Evolutionary conservation across 2,329 filamentous ascomycete species (phyloP), one percentile per base, ranked within the genome.

Genomic region (Eurotiales sp.): DNA sequence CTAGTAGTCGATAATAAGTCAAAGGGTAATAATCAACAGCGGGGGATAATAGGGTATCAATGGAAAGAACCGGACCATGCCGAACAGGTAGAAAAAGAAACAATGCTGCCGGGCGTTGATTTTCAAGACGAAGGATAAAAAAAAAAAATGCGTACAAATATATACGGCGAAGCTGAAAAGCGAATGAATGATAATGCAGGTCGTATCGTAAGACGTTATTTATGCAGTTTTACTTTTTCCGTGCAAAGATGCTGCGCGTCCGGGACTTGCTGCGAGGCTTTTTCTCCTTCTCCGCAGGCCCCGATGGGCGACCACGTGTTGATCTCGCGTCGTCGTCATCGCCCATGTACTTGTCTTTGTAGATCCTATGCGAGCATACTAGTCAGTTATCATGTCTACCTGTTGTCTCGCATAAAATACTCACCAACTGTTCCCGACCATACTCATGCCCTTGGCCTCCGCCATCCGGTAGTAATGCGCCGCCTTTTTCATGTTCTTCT

Each of bases 341-440:
- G 54, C 86, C 83, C 73, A 79, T 78, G 68, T 97, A 97, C 66
- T 97, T 97, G 52, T 90, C 75, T 70, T 97, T 97, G 77, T 96
- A 91, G 61, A 97, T 97, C 91, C 90, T 96, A 48, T 19, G 21
- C 25, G 25, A 40, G n/a, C 29, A n/a, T n/a, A n/a, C n/a, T n/a
- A 22, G 50, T 45, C 3, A 41, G 53, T 55, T 36, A 56, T 44
- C 36, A 43, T 40, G 11, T 46, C 34, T 49, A 14, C 34, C 21
- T 19, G 21, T 37, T 19, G 21, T 11, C 21, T 10, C 34, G 7
- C 55, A 56, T 50, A 19, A 52, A n/a, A 5, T 8, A 81, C 88
- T 66, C 78, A 96, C 92, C 93, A 99, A 77, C 90, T 96, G 68
- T 97, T 97, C 50, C 93, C 93, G 51, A 96, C 87, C 90, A 97